Evolutionary conservation across 495 filamentous ascomycete species (phyloP), one percentile per base, ranked within the genome.

Genomic region (Hypoxylon fragiforme): DNA sequence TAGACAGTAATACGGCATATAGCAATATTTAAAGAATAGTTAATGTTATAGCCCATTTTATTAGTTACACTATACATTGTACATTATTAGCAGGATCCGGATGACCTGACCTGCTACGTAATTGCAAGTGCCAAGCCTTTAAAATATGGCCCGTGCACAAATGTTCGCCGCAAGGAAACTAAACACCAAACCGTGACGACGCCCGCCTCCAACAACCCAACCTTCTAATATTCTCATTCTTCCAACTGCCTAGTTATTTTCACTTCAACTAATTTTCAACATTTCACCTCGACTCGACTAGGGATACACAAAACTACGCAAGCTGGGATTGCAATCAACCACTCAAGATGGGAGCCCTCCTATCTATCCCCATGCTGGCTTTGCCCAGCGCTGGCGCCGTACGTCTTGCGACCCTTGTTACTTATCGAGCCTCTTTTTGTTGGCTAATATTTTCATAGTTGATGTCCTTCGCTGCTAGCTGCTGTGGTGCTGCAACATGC

Each of bases 401-500:
- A 85, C 28, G 84, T 80, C 59, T 20, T 28, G 31, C 12, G 31
- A 34, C n/a, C 15, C 58, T 12, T n/a, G 36, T 43, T 21, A 28
- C 34, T 21, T 34, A 15, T 38, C 2, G 37, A 42, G 16, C n/a
- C 20, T 19, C 40, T 3, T 46, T 30, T 55, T 30, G 16, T 8
- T 52, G 16, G 54, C 44, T 26, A 58, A 50, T 13, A 8, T 12
- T 40, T 14, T 19, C 18, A 43, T 62, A 97, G 92, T 54, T 96
- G 47, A 69, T 88, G 40, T 87, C 86, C 11, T 84, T 89, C 58
- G 86, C 73, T 40, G 86, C 84, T 36, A 96, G 90, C 58, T 97
- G 92, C 70, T 98, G 92, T 66, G 92, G 92, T 62, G 92, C 92
- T 15, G 91, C 92, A 32, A 95, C 94, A 38, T 97, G 92, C 72